These are phyloP conservation scores for Eustoma russellianum DNA, from an alignment of 257 asterid genomes.

Conservation along the genomic window DNA sequence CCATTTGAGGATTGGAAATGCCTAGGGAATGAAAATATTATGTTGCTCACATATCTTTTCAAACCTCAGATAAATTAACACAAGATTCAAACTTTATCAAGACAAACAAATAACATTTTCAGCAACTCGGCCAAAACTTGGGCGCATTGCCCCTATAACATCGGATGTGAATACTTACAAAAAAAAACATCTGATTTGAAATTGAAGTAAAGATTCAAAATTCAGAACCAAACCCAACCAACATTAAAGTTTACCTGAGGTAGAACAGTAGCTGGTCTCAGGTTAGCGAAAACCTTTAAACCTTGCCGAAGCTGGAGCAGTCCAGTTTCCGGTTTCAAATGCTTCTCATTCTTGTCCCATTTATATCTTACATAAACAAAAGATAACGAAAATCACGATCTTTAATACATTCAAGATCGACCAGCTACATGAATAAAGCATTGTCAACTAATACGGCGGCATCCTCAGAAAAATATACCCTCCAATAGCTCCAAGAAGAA, in stretches of 20 bases:
- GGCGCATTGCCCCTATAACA: too few relatives aligned
- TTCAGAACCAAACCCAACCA: too few relatives aligned
- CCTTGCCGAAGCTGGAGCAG: constrained; percentile 94
- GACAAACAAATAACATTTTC: background rate
- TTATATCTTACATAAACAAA: constrained; percentile 51
- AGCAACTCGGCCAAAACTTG: too few relatives aligned
- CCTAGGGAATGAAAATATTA: too few relatives aligned
- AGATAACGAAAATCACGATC: background rate
- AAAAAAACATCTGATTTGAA: too few relatives aligned
- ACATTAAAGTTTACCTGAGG: constrained; percentile 55
- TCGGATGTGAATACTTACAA: too few relatives aligned
- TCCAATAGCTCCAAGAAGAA: constrained; percentile 98
- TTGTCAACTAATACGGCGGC: background rate
- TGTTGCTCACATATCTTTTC: too few relatives aligned
- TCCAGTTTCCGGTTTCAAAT: constrained; percentile 95
- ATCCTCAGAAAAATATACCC: constrained; percentile 41
- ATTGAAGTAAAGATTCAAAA: too few relatives aligned
- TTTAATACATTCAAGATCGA: too few relatives aligned
- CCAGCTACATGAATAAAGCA: background rate
- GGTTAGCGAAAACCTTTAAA: constrained; percentile 86
- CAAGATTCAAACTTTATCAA: background rate
- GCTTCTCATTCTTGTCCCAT: constrained; percentile 95
- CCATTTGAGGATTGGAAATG: too few relatives aligned
- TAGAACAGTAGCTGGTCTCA: constrained; percentile 92
- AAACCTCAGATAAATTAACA: background rate